Evolutionary conservation across 805 yeast genomes (phyloP), one percentile per base, ranked within the genome.

Genomic region (Priceomyces carsonii): DNA sequence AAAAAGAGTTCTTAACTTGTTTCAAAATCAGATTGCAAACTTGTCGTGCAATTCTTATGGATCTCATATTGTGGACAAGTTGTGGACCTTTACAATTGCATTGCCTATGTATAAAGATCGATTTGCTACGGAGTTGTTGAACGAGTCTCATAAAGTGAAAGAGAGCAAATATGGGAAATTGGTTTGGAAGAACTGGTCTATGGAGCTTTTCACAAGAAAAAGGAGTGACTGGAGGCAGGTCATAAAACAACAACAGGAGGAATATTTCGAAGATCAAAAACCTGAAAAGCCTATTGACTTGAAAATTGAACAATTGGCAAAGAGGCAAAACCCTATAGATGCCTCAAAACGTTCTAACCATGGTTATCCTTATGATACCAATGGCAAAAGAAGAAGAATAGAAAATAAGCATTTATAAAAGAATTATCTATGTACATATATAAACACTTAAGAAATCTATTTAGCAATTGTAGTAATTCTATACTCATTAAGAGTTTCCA

Each of bases 101-200:
- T 69, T 90, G 53, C 87, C 87, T 39, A 78, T 83, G 69, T 87
- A 83, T 58, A 85, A 95, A 48, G 98, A 91, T 55, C 74, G 91
- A 47, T 75, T 91, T 41, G 96, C 95, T 0, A 72, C 73, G 16
- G 82, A 80, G 40, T 63, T 91, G 40, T 51, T 66, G 18, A 71
- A 66, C 12, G 74, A 80, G 27, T 74, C 81, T 25, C 82, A 77
- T 24, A 70, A 73, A 42, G 84, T 93, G 28, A 89, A 93, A 64
- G 87, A 82, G 42, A 85, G 95, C 53, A 75, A 69, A 8, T 93
- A 91, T 53, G 99, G 99, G 22, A 78, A 82, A 54, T 73, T 80
- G 49, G 98, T 93, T 1, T 93, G 97, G 98, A 86, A 83, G 57
- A 91, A 91, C 58, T 93, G 97, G 97, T 65, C 75, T 19, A 74